A percentile compares a stretch with the other conserved stretches of the same genome.
Conservation (phyloP, 2,329 filamentous ascomycete species). For the Raffaelea albimanens region DNA sequence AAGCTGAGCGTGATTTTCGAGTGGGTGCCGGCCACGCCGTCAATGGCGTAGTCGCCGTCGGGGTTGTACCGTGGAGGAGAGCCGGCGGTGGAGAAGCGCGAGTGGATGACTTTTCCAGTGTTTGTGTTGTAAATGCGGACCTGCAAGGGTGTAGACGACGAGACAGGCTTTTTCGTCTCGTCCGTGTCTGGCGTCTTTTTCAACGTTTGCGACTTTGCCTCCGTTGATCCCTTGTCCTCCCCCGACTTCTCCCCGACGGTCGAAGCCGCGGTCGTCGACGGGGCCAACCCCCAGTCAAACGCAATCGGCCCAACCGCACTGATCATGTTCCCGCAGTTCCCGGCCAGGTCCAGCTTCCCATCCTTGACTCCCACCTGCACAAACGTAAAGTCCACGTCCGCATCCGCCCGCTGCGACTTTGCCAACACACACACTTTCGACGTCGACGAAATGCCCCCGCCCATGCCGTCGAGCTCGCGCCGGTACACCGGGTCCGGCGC, state of each 20-base stretch:
- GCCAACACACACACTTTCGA: slow-evolving; percentile 63
- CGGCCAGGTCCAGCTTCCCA: slow-evolving; percentile 51
- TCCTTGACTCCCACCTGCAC: slow-evolving; percentile 57
- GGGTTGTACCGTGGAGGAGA: slow-evolving; percentile 18
- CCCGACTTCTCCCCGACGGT: background rate
- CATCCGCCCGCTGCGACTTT: slow-evolving; percentile 33
- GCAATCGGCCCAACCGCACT: slow-evolving; percentile 58
- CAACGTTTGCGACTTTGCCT: background rate
- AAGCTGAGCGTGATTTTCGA: slow-evolving; percentile 28
- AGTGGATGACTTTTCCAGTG: slow-evolving; percentile 44
- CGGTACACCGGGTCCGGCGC: slow-evolving; percentile 54
- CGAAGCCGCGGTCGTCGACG: too few relatives aligned
- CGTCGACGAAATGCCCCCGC: slow-evolving; percentile 57
- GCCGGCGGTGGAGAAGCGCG: slow-evolving; percentile 23
- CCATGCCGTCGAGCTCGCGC: slow-evolving; percentile 63
- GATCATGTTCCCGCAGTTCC: slow-evolving; percentile 71
- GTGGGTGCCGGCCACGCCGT: slow-evolving; percentile 27
- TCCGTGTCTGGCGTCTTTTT: background rate
- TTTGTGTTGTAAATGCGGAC: slow-evolving; percentile 58
- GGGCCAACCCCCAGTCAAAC: background rate
- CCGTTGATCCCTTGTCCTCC: slow-evolving; percentile 20
- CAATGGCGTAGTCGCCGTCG: slow-evolving; percentile 26
- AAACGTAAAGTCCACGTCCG: slow-evolving; percentile 63
- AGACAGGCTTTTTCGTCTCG: too few relatives aligned
- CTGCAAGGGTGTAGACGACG: background rate